Evolutionary conservation across 2,329 filamentous ascomycete species (phyloP), one percentile per base, ranked within the genome.

Genomic region (Colletotrichum tropicale): DNA sequence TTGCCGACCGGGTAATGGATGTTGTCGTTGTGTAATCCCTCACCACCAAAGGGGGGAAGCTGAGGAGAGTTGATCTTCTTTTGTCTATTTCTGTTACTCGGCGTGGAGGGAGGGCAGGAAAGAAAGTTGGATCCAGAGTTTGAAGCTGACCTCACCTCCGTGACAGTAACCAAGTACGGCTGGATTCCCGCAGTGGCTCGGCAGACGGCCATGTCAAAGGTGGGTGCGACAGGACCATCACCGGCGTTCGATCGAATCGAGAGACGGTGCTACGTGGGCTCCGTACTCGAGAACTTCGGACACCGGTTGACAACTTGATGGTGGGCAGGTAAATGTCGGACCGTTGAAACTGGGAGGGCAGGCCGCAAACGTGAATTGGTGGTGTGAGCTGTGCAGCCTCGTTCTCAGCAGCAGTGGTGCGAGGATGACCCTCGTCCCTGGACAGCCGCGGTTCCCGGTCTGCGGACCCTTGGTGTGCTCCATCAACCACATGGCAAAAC

Each of bases 341-440:
- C 58, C 60, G 48, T 75, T 75, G 36, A 76, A 74, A 74, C 74
- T 52, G 58, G 26, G 56, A 38, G 70, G 38, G 38, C 38, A n/a
- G 38, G 38, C 38, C 38, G 64, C 13, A 43, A 43, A 28, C 62
- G 56, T 64, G 60, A 28, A 18, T 56, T 66, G 65, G 24, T 71
- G 74, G 71, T 75, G 66, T 74, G 74, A 75, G 66, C 71, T 66
- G 66, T 76, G 74, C 74, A 76, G 74, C 74, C 71, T 76, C 74
- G 43, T 71, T 76, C 74, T 76, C 74, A 75, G 71, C 70, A 30
- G 66, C 21, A 66, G 61, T 71, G 8, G 55, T 73, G 74, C 74
- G 74, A 76, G 74, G 60, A 52, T 76, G n/a, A 66, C 56, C 74
- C 74, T 70, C 74, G 74, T 38, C 52, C 18, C 15, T 21, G 28